These are phyloP conservation scores for Debaryomyces sp. DNA, from an alignment of 1,139 yeast species.

Conservation along the genomic window DNA sequence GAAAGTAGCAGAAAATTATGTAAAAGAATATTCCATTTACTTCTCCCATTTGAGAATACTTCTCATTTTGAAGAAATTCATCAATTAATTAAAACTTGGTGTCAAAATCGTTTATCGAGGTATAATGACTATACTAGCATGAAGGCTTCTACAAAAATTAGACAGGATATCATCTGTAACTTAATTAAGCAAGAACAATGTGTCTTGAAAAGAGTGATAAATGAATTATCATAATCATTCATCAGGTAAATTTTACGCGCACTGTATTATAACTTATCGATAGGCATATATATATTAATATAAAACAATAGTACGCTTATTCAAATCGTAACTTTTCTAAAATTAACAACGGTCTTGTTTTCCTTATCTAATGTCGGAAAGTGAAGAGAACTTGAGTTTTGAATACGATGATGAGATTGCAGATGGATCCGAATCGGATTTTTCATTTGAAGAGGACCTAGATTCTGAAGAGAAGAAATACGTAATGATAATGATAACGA, in stretches of 20 bases:
- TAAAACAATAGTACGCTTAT: neutral
- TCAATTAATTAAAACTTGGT: constrained; percentile 23
- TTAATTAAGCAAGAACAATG: constrained; percentile 22
- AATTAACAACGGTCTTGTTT: neutral
- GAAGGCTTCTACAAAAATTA: constrained; percentile 5
- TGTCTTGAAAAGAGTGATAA: constrained; percentile 15
- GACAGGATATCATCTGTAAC: constrained; percentile 13
- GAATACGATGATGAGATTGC: constrained; percentile 26
- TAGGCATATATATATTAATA: neutral
- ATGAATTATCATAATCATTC: neutral
- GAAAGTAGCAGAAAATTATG: constrained; percentile 13
- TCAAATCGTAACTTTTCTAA: neutral
- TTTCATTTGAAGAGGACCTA: constrained; percentile 13
- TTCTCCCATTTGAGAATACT: constrained; percentile 14
- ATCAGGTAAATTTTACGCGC: neutral
- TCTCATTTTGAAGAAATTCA: constrained; percentile 13
- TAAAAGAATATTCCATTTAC: constrained; percentile 17
- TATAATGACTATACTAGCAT: neutral
- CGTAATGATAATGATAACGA: constrained; percentile 10
- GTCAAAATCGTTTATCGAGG: constrained; percentile 11
- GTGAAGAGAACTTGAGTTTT: constrained; percentile 19
- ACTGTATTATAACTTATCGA: neutral
- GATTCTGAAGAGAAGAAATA: constrained; percentile 12
- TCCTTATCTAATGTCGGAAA: constrained; percentile 17
- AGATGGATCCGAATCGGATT: constrained; percentile 13